Conservation (phyloP, 139 green algal genomes). For the Tetratostichococcus sp. region DNA sequence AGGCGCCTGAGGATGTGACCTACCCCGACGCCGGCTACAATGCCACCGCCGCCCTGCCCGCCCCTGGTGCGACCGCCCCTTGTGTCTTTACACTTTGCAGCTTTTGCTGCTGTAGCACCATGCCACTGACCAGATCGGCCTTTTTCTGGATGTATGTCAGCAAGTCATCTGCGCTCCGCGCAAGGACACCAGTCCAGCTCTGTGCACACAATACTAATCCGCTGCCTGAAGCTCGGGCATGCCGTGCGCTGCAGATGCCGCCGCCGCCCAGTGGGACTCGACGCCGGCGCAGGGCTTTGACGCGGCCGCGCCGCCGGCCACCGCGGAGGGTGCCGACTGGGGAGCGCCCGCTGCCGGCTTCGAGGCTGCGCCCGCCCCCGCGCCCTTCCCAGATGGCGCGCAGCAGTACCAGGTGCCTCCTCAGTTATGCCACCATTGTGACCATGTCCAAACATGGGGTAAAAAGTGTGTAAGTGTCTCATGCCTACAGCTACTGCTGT, state of each 20-base stretch:
- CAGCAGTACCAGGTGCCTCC: constrained; percentile 14
- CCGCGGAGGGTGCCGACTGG: constrained; percentile 25
- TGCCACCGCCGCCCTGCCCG: constrained; percentile 14
- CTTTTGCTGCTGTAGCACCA: too few species aligned
- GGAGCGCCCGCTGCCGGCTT: constrained; percentile 36
- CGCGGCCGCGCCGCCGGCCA: constrained; percentile 23
- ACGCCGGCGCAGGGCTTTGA: constrained; percentile 2
- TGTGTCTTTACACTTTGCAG: not conserved
- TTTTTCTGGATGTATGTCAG: too few species aligned
- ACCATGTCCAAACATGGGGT: not conserved
- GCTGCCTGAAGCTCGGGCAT: too few species aligned
- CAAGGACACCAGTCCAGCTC: too few species aligned
- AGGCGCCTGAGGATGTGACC: constrained; percentile 2
- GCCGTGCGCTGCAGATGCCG: not conserved
- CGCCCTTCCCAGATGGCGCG: constrained; percentile 17
- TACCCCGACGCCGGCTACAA: constrained; percentile 2
- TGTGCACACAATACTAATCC: too few species aligned
- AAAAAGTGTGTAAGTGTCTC: too few species aligned
- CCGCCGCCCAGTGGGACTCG: constrained; percentile 25
- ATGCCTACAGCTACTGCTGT: too few species aligned
- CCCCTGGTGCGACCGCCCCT: constrained; percentile 11
- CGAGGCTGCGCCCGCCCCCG: constrained; percentile 46
- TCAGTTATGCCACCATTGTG: constrained; percentile 4
- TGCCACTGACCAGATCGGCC: too few species aligned
- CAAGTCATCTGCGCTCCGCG: too few species aligned